Evolutionary conservation across 2,329 filamentous ascomycete genomes (phyloP).

Genomic region (Purpureocillium lavendulum): DNA sequence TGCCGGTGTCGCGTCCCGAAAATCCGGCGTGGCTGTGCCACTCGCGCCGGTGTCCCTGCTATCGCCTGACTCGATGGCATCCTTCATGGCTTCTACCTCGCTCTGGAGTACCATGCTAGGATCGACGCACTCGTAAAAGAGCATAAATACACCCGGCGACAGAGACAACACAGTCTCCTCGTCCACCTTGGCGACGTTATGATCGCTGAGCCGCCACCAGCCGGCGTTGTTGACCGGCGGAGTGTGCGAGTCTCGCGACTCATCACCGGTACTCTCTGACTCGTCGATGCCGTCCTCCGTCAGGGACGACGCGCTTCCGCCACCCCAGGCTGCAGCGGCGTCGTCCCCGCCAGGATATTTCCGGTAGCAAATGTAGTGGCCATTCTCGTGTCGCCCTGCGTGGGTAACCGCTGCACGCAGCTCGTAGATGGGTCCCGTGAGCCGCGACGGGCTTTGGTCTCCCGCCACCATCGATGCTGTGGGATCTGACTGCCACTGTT

Average conservation of each 20-base stretch:
- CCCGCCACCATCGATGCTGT: constrained; percentile 65
- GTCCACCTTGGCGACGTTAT: constrained; percentile 66
- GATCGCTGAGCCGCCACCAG: constrained; percentile 92
- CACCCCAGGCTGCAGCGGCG: constrained; percentile 1
- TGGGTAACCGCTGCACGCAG: constrained; percentile 82
- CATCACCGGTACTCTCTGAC: constrained; percentile 5
- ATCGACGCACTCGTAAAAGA: constrained; percentile 81
- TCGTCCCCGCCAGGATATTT: constrained; percentile 44
- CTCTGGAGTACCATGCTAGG: constrained; percentile 34
- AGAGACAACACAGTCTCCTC: constrained; percentile 68
- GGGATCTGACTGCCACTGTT: constrained; percentile 65
- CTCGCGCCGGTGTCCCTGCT: no score
- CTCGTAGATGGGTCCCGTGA: constrained; percentile 59
- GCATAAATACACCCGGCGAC: constrained; percentile 79
- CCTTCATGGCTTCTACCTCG: constrained; percentile 8
- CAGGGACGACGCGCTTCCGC: not conserved
- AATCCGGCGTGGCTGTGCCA: no score
- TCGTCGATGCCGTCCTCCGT: constrained; percentile 4
- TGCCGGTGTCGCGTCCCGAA: not conserved
- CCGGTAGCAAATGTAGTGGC: constrained; percentile 89
- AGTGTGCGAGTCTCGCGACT: constrained; percentile 3
- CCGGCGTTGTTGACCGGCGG: constrained; percentile 29
- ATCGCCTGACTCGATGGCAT: no score
- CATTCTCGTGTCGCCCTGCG: constrained; percentile 85
- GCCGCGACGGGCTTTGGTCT: constrained; percentile 36